Conservation (phyloP, 441 rosid species). For the Erodium texanum region DNA sequence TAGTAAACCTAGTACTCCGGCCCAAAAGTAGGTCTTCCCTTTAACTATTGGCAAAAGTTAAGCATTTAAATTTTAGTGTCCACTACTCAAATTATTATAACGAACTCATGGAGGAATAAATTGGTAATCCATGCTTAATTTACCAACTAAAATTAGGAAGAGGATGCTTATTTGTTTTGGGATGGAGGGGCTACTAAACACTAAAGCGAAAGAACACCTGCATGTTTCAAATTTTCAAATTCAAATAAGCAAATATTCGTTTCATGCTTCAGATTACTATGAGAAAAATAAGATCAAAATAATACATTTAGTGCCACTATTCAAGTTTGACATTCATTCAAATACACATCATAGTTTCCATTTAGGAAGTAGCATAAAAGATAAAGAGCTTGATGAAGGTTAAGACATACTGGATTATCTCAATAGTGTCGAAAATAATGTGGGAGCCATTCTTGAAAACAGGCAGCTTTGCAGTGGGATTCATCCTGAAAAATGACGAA, state of each 20-base stretch:
- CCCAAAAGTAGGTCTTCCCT: too few species aligned
- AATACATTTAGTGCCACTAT: background rate
- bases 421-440: constrained; percentile 59
- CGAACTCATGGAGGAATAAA: too few species aligned
- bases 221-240: background rate
- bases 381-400: constrained; percentile 12
- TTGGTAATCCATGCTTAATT: too few species aligned
- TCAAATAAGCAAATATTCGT: background rate
- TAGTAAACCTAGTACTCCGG: too few species aligned
- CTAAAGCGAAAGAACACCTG: too few species aligned
- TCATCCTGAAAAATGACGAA: constrained; percentile 61
- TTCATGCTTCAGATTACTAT: background rate
- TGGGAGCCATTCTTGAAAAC: constrained; percentile 76
- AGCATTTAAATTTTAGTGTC: too few species aligned
- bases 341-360: background rate
- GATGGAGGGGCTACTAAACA: too few species aligned
- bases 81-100: too few species aligned
- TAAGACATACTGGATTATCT: constrained; percentile 65
- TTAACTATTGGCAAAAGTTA: too few species aligned
- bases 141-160: background rate
- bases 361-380: background rate
- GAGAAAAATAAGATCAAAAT: background rate
- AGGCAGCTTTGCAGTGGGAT: constrained; percentile 59
- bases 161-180: background rate
- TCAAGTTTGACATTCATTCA: constrained; percentile 4